These are phyloP conservation scores for Pyronema omphalodes DNA, from an alignment of 495 filamentous ascomycete genomes.

Conservation along the genomic window DNA sequence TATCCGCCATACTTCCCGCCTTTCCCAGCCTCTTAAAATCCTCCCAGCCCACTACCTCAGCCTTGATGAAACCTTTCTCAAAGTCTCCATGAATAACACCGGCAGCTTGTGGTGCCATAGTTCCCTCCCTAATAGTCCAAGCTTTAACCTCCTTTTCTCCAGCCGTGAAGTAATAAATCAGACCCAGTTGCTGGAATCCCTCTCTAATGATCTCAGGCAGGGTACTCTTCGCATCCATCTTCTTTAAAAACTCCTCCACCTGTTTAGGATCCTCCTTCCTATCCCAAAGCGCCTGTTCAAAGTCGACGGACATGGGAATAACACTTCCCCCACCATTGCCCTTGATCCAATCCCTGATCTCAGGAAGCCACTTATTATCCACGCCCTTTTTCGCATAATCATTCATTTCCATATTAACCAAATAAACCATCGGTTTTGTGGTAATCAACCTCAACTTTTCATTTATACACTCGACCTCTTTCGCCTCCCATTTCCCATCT, in stretches of 20 bases:
- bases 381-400: slow-evolving; percentile 23
- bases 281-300: slow-evolving; percentile 18
- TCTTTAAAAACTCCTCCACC: slow-evolving; percentile 5
- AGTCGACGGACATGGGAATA: slow-evolving; percentile 25
- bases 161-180: slow-evolving; percentile 26
- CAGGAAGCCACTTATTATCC: slow-evolving; percentile 25
- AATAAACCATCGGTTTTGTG: slow-evolving; percentile 25
- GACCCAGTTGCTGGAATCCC: slow-evolving; percentile 23
- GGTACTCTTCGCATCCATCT: slow-evolving; percentile 19
- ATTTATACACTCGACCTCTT: slow-evolving; percentile 25
- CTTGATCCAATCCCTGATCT: slow-evolving; percentile 24
- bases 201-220: slow-evolving; percentile 24
- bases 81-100: slow-evolving; percentile 24
- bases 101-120: slow-evolving; percentile 9
- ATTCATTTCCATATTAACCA: slow-evolving; percentile 26
- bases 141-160: slow-evolving; percentile 26
- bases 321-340: slow-evolving; percentile 23
- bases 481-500: slow-evolving; percentile 22
- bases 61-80: slow-evolving; percentile 23
- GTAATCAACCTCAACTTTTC: slow-evolving; percentile 24
- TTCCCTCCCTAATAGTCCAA: slow-evolving; percentile 21
- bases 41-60: slow-evolving; percentile 21
- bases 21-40: slow-evolving; percentile 19
- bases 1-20: slow-evolving; percentile 19
- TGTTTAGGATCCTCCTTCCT: slow-evolving; percentile 5